phyloP scores from a whole-genome alignment of 2,329 filamentous ascomycete species.

The Lecanicillium sp. region DNA sequence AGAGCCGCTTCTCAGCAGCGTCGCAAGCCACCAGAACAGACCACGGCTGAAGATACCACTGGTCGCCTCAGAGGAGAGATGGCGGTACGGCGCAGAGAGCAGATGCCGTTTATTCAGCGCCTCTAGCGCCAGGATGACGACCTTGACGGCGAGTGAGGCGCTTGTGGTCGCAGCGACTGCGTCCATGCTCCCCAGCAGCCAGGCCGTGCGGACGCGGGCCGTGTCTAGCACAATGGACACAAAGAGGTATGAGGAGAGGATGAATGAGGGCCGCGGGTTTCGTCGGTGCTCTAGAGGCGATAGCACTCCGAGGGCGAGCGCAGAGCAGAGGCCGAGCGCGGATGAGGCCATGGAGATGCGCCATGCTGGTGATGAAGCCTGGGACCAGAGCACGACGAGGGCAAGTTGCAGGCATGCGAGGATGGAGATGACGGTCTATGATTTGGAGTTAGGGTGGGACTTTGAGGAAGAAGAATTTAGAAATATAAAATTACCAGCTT shows the following conservation, averaged over 20 bases:
- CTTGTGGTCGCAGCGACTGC: background rate
- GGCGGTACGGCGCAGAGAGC: background rate
- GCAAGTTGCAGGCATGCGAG: too few species aligned
- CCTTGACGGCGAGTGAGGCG: background rate
- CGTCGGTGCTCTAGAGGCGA: constrained; percentile 2
- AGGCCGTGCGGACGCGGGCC: background rate
- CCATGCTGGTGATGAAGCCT: too few species aligned
- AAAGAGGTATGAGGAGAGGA: constrained; percentile 2
- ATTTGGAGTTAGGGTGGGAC: too few species aligned
- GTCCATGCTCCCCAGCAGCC: background rate
- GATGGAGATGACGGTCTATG: too few species aligned
- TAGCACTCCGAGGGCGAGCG: background rate
- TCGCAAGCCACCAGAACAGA: too few species aligned
- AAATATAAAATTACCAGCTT: constrained; percentile 3
- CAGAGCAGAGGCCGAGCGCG: background rate
- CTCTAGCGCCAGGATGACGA: background rate
- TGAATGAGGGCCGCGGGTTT: constrained; percentile 2
- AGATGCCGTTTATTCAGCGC: background rate
- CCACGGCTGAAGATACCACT: background rate
- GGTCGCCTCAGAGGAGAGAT: background rate
- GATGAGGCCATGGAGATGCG: constrained; percentile 1
- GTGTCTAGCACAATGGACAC: constrained; percentile 2
- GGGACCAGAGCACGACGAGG: too few species aligned
- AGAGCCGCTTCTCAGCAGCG: too few species aligned
- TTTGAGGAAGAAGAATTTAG: too few species aligned